These are phyloP conservation scores for Candida xyloterini DNA, from an alignment of 805 yeast genomes.

Conservation along the genomic window DNA sequence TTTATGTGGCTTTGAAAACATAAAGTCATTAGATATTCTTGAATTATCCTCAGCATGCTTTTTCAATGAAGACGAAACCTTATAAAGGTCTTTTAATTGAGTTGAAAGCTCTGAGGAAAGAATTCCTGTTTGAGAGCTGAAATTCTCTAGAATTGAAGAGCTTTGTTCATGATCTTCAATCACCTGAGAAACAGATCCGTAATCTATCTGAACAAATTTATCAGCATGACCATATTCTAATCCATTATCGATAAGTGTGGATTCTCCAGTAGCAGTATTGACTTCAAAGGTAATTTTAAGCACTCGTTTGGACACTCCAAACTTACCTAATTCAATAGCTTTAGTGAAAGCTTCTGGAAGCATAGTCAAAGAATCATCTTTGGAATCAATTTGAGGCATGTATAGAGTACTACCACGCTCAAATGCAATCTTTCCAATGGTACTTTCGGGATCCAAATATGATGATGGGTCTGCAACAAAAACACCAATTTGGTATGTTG, in stretches of 20 bases:
- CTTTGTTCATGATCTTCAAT: slow-evolving; percentile 30
- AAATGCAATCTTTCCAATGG: slow-evolving; percentile 54
- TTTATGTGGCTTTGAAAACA: too few species aligned
- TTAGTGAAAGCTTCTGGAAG: slow-evolving; percentile 57
- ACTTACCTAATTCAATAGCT: slow-evolving; percentile 40
- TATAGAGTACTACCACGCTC: slow-evolving; percentile 66
- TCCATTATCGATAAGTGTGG: slow-evolving; percentile 24
- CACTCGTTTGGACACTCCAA: slow-evolving; percentile 45
- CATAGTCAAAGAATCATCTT: slow-evolving; percentile 53
- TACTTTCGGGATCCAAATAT: slow-evolving; percentile 39
- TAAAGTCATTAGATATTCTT: slow-evolving; percentile 9
- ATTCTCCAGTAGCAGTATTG: slow-evolving; percentile 20
- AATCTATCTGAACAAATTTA: slow-evolving; percentile 55
- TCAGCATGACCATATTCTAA: slow-evolving; percentile 41
- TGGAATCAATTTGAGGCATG: slow-evolving; percentile 46
- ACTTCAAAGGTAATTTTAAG: slow-evolving; percentile 39
- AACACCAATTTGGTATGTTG: slow-evolving; percentile 48
- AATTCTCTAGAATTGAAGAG: slow-evolving; percentile 3
- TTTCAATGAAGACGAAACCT: slow-evolving; percentile 15
- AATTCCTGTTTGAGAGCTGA: background rate
- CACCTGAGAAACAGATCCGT: slow-evolving; percentile 57
- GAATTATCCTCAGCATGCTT: background rate
- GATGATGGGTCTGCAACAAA: slow-evolving; percentile 91
- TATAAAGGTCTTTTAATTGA: slow-evolving; percentile 24
- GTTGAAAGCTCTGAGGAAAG: background rate